Percentiles rank a stretch among this genome's conserved stretches.
Conservation (phyloP, 2,329 filamentous ascomycete genomes). For the Arthrobotrys sinensis region DNA sequence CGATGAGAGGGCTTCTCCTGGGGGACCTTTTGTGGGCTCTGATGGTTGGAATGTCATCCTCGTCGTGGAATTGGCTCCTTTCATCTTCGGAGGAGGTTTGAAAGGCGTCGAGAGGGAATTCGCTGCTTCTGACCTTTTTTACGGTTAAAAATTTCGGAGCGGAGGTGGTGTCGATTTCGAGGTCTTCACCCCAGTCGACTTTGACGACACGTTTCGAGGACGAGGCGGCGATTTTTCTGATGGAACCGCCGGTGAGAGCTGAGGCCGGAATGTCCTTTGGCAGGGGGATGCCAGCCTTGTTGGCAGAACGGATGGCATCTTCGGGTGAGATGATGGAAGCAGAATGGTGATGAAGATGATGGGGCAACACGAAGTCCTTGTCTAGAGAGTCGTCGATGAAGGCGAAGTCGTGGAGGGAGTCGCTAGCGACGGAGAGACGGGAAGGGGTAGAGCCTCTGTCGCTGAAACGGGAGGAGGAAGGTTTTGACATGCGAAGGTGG, state of each 20-base stretch:
- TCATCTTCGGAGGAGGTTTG: constrained; percentile 62
- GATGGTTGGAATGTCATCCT: constrained; percentile 63
- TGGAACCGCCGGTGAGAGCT: constrained; percentile 90
- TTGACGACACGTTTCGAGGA: constrained; percentile 78
- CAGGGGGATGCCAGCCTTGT: constrained; percentile 90
- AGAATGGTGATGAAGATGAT: neutral
- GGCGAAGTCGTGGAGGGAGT: constrained; percentile 83
- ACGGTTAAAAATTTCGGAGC: constrained; percentile 70
- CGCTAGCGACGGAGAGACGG: constrained; percentile 73
- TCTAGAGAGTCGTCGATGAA: constrained; percentile 83
- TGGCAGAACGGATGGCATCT: constrained; percentile 86
- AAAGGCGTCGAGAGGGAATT: constrained; percentile 60
- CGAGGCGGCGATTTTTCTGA: constrained; percentile 87
- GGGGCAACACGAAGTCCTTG: constrained; percentile 84
- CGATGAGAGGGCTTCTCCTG: constrained; percentile 48
- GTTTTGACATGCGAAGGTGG: constrained; percentile 69
- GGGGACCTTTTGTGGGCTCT: constrained; percentile 57
- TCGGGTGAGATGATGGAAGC: constrained; percentile 72
- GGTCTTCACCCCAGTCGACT: constrained; percentile 85
- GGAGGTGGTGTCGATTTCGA: constrained; percentile 67
- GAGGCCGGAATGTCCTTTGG: constrained; percentile 89
- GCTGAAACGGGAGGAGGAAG: constrained; percentile 69
- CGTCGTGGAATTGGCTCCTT: constrained; percentile 61
- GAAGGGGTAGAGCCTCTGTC: constrained; percentile 85
- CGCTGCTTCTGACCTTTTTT: constrained; percentile 68